Percentiles rank a stretch among this genome's conserved stretches.
These are phyloP conservation scores for Diversispora eburnea DNA, from an alignment of 192 early-diverging fungal genomes.

Conservation along the genomic window DNA sequence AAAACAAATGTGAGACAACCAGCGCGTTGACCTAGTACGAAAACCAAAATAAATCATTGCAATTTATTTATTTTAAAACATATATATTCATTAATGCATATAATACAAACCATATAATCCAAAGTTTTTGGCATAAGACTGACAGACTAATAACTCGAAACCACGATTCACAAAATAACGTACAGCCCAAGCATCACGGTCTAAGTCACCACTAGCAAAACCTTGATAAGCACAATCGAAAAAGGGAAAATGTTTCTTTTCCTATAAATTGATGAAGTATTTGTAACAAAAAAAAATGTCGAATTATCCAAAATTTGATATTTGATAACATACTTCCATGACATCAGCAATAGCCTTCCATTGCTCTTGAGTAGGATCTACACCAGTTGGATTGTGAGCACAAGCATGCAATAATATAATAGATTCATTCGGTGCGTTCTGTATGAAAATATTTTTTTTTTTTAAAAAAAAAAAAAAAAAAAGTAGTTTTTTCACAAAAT, in stretches of 20 bases:
- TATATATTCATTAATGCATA: not conserved
- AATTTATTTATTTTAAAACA: slow-evolving; percentile 3
- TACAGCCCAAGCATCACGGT: slow-evolving; percentile 87
- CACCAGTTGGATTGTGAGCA: slow-evolving; percentile 99
- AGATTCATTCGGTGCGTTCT: slow-evolving; percentile 69
- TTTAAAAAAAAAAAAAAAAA: slow-evolving; percentile 12
- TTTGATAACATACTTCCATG: slow-evolving; percentile 47
- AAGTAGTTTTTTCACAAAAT: not conserved
- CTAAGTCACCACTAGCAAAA: slow-evolving; percentile 90
- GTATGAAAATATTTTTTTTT: not conserved
- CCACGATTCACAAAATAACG: slow-evolving; percentile 90
- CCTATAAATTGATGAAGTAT: slow-evolving; percentile 25
- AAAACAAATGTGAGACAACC: slow-evolving; percentile 83
- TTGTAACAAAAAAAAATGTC: not conserved
- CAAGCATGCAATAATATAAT: slow-evolving; percentile 93
- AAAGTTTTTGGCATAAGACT: slow-evolving; percentile 99
- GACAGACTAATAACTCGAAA: slow-evolving; percentile 85
- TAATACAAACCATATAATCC: slow-evolving; percentile 77
- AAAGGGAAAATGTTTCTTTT: slow-evolving; percentile 84
- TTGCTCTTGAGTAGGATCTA: slow-evolving; percentile 92
- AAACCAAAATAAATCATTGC: not conserved
- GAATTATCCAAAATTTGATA: not conserved
- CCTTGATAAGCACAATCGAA: slow-evolving; percentile 99
- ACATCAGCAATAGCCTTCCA: slow-evolving; percentile 90
- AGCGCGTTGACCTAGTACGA: slow-evolving; percentile 69